These are phyloP conservation scores for Globisporangium lucens DNA, from an alignment of 352 stramenopile genomes.

Conservation along the genomic window DNA sequence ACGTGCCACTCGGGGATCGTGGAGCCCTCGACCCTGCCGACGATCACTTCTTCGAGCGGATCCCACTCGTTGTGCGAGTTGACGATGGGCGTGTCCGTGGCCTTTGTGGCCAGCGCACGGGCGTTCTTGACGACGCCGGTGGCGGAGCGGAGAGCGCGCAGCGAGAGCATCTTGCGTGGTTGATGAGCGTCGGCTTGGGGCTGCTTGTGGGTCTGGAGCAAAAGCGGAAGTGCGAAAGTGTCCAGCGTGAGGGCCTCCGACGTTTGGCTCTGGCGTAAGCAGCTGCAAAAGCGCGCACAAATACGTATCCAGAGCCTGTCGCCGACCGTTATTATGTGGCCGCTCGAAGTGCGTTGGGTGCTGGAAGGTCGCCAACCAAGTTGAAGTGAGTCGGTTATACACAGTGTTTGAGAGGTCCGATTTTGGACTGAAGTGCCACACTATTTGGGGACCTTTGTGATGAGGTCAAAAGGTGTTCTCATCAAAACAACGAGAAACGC, in stretches of 20 bases:
- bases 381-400: neutral
- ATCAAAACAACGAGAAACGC: no score
- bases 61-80: slow-evolving; percentile 93
- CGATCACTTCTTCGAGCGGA: slow-evolving; percentile 88
- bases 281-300: neutral
- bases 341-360: neutral
- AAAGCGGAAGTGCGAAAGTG: slow-evolving; percentile 12
- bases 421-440: neutral
- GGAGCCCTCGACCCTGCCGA: slow-evolving; percentile 82
- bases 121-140: neutral
- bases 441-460: neutral
- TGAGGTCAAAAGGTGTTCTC: neutral
- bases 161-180: slow-evolving; percentile 6
- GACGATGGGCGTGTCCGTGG: slow-evolving; percentile 49
- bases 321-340: slow-evolving; percentile 8
- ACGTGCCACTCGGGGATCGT: slow-evolving; percentile 92
- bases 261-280: neutral
- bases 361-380: slow-evolving; percentile 1
- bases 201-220: neutral
- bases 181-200: neutral
- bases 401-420: neutral
- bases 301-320: neutral
- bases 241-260: neutral
- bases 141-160: slow-evolving; percentile 9
- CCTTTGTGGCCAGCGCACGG: slow-evolving; percentile 21